Percentiles rank a stretch among this genome's conserved stretches.
Evolutionary conservation across 805 yeast genomes (phyloP).

Genomic region (Candida odintsovae): DNA sequence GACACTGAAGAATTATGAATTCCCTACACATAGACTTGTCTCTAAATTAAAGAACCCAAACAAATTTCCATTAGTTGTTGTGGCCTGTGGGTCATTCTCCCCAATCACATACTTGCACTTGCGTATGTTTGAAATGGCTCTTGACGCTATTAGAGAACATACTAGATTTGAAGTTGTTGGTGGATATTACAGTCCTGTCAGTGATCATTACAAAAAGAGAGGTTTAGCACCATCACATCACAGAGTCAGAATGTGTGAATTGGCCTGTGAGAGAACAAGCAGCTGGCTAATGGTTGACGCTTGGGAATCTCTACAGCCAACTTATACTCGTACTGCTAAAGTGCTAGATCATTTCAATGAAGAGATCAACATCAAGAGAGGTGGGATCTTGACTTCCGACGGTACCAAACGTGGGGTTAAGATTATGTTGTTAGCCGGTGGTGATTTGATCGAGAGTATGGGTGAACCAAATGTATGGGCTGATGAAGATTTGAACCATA

Average conservation of each 20-base stretch:
- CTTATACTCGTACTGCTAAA: slow-evolving; percentile 89
- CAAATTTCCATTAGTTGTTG: slow-evolving; percentile 86
- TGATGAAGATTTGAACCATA: slow-evolving; percentile 90
- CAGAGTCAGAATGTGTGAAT: slow-evolving; percentile 95
- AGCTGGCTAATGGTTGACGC: slow-evolving; percentile 99
- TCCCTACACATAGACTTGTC: slow-evolving; percentile 84
- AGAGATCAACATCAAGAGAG: slow-evolving; percentile 85
- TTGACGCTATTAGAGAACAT: slow-evolving; percentile 86
- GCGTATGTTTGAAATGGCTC: slow-evolving; percentile 98
- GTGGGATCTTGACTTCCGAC: slow-evolving; percentile 63
- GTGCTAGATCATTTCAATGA: slow-evolving; percentile 96
- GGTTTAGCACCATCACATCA: slow-evolving; percentile 88
- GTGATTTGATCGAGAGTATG: slow-evolving; percentile 96
- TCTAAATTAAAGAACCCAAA: slow-evolving; percentile 62
- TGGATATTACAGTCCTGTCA: slow-evolving; percentile 92
- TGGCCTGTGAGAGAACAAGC: slow-evolving; percentile 94
- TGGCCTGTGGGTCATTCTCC: slow-evolving; percentile 96
- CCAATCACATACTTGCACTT: slow-evolving; percentile 93
- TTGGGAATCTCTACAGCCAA: slow-evolving; percentile 92
- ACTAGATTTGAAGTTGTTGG: slow-evolving; percentile 94
- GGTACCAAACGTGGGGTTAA: slow-evolving; percentile 77
- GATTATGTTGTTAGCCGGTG: slow-evolving; percentile 95
- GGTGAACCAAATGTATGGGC: slow-evolving; percentile 99
- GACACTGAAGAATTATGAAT: slow-evolving; percentile 57
- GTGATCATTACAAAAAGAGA: slow-evolving; percentile 86